Evolutionary conservation across 169 alveolate genomes (phyloP).

Genomic region (Blepharisma undulans): DNA sequence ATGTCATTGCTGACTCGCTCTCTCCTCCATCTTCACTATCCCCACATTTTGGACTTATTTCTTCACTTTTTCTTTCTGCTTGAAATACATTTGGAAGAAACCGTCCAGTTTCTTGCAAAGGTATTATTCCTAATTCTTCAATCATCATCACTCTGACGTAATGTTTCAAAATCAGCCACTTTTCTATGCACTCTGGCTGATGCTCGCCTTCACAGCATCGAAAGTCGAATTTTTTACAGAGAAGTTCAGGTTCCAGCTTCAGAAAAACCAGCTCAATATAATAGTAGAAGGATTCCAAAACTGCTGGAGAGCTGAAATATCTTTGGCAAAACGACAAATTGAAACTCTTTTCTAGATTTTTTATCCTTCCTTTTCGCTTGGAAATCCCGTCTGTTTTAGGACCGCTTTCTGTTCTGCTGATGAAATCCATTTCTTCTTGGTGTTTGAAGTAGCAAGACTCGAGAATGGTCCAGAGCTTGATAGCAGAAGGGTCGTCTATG

Average conservation of each 20-base stretch:
- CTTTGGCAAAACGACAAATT: neutral
- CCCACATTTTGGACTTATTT: neutral
- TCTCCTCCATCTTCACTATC: neutral
- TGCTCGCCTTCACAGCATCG: neutral
- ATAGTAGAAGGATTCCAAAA: neutral
- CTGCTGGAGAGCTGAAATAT: neutral
- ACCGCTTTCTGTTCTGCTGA: neutral
- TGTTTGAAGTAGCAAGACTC: neutral
- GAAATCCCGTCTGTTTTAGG: constrained; percentile 10
- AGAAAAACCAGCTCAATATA: constrained; percentile 10
- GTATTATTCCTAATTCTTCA: neutral
- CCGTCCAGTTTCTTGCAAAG: neutral
- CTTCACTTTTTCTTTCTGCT: neutral
- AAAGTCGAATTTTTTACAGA: constrained; percentile 1
- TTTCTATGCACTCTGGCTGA: neutral
- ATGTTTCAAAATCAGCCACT: neutral
- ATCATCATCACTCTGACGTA: neutral
- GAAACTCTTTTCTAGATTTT: constrained; percentile 1
- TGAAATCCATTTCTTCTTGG: neutral
- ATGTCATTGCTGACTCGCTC: neutral
- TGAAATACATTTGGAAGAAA: neutral
- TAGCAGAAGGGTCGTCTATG: neutral
- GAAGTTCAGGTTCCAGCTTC: neutral
- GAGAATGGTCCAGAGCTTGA: neutral
- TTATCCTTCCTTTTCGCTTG: neutral